These are phyloP conservation scores for Cornus florida DNA, from an alignment of 148 eudicot genomes.

Conservation along the genomic window DNA sequence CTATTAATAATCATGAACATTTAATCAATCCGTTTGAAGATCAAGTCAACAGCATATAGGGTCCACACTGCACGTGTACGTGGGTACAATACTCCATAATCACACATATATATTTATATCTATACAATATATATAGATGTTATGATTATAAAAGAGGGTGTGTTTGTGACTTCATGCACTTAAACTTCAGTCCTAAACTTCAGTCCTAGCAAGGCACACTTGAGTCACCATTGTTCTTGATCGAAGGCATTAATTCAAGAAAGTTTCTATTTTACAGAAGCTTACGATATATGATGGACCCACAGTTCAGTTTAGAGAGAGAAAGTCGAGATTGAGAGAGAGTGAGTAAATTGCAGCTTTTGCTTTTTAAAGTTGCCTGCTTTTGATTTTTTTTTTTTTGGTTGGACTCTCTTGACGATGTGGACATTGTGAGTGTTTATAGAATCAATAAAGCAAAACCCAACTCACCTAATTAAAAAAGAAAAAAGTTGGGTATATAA, in stretches of 20 bases:
- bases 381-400: constrained; percentile 19
- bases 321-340: background rate
- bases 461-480: background rate
- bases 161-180: background rate
- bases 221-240: background rate
- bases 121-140: background rate
- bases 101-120: too few species aligned
- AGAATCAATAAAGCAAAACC: background rate
- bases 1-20: constrained; percentile 6
- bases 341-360: constrained; percentile 28
- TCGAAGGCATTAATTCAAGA: background rate
- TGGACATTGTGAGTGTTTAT: background rate
- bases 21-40: background rate
- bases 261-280: background rate
- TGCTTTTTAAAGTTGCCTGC: constrained; percentile 30
- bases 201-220: background rate
- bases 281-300: background rate
- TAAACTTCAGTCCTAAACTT: too few species aligned
- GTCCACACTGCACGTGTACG: constrained; percentile 22
- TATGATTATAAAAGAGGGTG: background rate
- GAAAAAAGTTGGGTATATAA: background rate
- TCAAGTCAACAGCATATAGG: constrained; percentile 14
- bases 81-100: background rate
- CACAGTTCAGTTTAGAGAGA: background rate
- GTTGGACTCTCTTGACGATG: constrained; percentile 26